Percentiles rank a stretch among this genome's conserved stretches.
Conservation (phyloP, 176 grass and related monocot species). For the Carex cristatella region DNA sequence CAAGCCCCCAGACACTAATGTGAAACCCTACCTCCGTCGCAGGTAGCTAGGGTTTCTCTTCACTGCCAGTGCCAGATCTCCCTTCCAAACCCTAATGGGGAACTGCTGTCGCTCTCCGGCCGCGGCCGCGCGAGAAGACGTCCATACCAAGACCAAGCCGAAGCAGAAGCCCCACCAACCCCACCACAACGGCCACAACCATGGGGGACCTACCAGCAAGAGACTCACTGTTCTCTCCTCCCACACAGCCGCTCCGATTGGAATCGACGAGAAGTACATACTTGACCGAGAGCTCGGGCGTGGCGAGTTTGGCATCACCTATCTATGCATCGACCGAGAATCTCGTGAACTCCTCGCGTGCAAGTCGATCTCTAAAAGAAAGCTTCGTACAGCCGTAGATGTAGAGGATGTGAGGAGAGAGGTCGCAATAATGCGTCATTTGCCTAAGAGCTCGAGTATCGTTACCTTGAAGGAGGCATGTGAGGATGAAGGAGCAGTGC, state of each 20-base stretch:
- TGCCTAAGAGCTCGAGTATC: slow-evolving; percentile 70
- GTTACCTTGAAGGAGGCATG: slow-evolving; percentile 75
- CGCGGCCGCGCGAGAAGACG: slow-evolving; percentile 87
- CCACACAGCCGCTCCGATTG: slow-evolving; percentile 44
- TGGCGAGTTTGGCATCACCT: slow-evolving; percentile 97
- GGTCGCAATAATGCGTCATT: slow-evolving; percentile 96
- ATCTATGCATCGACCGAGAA: slow-evolving; percentile 88
- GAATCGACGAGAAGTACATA: slow-evolving; percentile 78
- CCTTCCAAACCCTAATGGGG: slow-evolving; percentile 49
- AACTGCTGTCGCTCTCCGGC: slow-evolving; percentile 98
- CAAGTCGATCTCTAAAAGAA: slow-evolving; percentile 99
- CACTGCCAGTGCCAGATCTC: slow-evolving; percentile 34
- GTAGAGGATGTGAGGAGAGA: slow-evolving; percentile 98
- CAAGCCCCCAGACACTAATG: slow-evolving; percentile 18
- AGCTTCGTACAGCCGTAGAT: slow-evolving; percentile 87
- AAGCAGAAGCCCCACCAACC: slow-evolving; percentile 67
- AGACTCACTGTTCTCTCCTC: slow-evolving; percentile 76
- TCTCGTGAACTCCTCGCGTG: slow-evolving; percentile 80
- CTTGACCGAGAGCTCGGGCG: slow-evolving; percentile 89
- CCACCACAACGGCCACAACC: slow-evolving; percentile 25
- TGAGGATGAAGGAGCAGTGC: slow-evolving; percentile 92
- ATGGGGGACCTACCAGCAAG: slow-evolving; percentile 31
- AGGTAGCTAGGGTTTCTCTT: slow-evolving; percentile 19
- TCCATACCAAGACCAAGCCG: slow-evolving; percentile 61
- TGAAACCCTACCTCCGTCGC: slow-evolving; percentile 18